These are phyloP conservation scores for Trichosanthes cucumerina DNA, from an alignment of 306 rosid species.

Conservation along the genomic window DNA sequence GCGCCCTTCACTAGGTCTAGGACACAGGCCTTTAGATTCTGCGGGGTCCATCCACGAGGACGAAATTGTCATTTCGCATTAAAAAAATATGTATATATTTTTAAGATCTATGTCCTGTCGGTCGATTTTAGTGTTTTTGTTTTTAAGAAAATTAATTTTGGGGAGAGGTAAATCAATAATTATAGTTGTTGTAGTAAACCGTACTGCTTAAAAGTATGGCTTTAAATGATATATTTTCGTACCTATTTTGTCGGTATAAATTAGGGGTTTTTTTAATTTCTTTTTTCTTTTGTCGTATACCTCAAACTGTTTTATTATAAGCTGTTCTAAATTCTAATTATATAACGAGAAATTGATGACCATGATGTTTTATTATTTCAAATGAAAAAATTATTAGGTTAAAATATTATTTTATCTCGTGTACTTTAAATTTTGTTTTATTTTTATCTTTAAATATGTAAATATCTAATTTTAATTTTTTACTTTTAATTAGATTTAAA, in stretches of 20 bases:
- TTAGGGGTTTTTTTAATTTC: not conserved
- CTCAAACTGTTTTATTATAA: not conserved
- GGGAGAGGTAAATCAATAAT: not conserved
- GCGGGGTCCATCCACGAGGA: slow-evolving; percentile 21
- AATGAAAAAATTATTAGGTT: too few species aligned
- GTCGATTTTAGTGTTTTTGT: not conserved
- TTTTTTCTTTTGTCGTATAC: not conserved
- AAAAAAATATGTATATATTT: not conserved
- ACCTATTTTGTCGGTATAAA: not conserved
- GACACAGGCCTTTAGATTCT: slow-evolving; percentile 19
- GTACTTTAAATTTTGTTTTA: too few species aligned
- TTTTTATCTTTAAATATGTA: too few species aligned
- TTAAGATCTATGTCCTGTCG: slow-evolving; percentile 6
- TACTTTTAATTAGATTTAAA: too few species aligned
- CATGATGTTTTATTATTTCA: not conserved
- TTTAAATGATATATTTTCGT: not conserved
- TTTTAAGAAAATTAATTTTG: not conserved
- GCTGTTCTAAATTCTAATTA: not conserved
- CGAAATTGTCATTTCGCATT: not conserved
- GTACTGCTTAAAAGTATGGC: not conserved
- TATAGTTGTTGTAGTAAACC: not conserved
- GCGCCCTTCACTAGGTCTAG: not conserved
- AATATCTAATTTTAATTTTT: too few species aligned
- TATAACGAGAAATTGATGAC: not conserved
- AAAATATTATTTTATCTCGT: too few species aligned